These are phyloP conservation scores for Tuctoria greenei DNA, from an alignment of 176 grass and related monocot genomes.

Conservation along the genomic window DNA sequence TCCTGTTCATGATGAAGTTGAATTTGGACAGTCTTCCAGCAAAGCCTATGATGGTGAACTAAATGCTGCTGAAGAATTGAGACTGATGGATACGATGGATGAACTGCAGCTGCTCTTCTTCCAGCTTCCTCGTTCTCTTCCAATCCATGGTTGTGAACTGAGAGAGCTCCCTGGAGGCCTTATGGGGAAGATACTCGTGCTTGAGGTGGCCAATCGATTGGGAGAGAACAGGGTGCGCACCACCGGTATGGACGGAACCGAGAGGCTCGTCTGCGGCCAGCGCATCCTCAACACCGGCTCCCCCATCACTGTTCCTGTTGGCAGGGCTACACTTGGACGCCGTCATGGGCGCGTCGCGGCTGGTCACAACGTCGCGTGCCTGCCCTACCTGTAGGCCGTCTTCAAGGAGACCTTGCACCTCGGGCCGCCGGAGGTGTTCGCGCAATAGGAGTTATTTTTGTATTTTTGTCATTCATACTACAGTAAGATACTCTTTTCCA, in stretches of 20 bases:
- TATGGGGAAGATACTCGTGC: conserved; percentile 71
- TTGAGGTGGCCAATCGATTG: too few species aligned
- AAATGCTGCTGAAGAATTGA: conserved; percentile 50
- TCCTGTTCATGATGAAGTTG: conserved; percentile 58
- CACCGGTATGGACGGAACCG: too few species aligned
- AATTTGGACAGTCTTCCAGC: conserved; percentile 39
- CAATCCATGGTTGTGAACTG: conserved; percentile 40
- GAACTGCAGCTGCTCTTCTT: conserved; percentile 53
- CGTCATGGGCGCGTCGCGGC: conserved; percentile 29
- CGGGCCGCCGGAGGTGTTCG: too few species aligned
- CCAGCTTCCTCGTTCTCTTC: conserved; percentile 61
- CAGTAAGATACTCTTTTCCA: neutral
- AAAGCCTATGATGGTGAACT: conserved; percentile 35
- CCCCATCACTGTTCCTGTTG: too few species aligned
- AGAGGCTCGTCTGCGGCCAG: too few species aligned
- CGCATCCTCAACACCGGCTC: too few species aligned
- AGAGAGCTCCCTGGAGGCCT: conserved; percentile 58
- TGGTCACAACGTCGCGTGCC: conserved; percentile 42
- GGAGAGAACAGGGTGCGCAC: too few species aligned
- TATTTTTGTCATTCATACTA: neutral
- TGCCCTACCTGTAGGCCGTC: conserved; percentile 58
- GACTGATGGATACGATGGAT: conserved; percentile 32
- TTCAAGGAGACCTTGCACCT: conserved; percentile 60
- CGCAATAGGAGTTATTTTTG: too few species aligned
- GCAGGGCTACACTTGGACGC: too few species aligned